Evolutionary conservation across 108 stramenopile species (phyloP), one percentile per base, ranked within the genome.

Genomic region (Skeletonema costatum): DNA sequence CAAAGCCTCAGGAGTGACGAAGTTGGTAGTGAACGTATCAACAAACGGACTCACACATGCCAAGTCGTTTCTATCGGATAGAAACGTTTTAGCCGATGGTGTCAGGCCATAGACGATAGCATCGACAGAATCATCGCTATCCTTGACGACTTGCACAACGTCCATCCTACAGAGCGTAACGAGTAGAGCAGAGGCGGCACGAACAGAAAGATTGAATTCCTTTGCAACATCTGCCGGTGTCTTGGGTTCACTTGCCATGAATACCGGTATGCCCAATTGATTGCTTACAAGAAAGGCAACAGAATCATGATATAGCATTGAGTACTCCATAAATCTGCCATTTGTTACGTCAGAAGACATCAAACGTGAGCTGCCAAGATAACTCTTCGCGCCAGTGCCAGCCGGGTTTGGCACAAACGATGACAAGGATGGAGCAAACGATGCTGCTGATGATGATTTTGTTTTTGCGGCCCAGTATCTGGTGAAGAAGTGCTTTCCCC

Each of bases 231-330:
- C 32, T 50, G 16, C 19, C 4, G 66, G 66, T 33, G 66, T 67
- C 14, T 67, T 67, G 4, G 66, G 14, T 17, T 33, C 66, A 17
- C 5, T 32, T 14, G 46, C 66, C 29, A 67, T 29, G 44, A 50
- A 50, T 30, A 30, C 30, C 2, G 66, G 66, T 2, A 67, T 50
- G 0, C 66, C 66, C 44, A 67, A 50, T 25, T 50, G 66, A 67
- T 67, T 67, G 46, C 66, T 67, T 4, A 67, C 3, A 16, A 67
- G 66, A n/a, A 67, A 67, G 11, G 66, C 66, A 2, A 67, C 66
- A 4, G 44, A 50, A 8, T 67, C 66, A 50, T 67, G 66, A 67
- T 67, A 67, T 0, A 67, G 39, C 66, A 67, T 67, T 3, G 44
- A 5, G 44, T 67, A 67, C 3, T 7, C 4, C 30, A 67, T 29